Evolutionary conservation across 2,329 filamentous ascomycete genomes (phyloP).

Genomic region (Alternaria burnsii): DNA sequence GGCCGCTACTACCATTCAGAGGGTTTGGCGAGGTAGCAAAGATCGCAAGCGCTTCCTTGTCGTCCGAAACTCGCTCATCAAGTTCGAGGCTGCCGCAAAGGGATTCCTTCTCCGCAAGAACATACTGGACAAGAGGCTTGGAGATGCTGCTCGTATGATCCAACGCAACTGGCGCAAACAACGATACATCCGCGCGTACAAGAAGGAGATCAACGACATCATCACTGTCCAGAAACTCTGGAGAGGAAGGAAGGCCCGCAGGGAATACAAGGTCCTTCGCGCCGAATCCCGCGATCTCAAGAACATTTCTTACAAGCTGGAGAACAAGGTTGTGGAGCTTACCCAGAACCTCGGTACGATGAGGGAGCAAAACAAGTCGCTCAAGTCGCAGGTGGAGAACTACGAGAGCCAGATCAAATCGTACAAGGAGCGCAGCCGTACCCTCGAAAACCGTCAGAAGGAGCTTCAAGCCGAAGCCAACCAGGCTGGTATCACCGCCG

Average conservation of each 20-base stretch:
- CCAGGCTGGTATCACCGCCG: constrained; percentile 94
- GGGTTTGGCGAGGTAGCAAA: constrained; percentile 92
- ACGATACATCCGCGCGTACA: constrained; percentile 80
- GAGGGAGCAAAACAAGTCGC: constrained; percentile 92
- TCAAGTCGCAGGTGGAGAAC: constrained; percentile 88
- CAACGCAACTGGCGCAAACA: constrained; percentile 90
- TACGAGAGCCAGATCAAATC: constrained; percentile 97
- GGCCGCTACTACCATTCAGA: constrained; percentile 92
- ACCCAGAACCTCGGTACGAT: constrained; percentile 92
- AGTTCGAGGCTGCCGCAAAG: constrained; percentile 90
- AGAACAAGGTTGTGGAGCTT: constrained; percentile 99
- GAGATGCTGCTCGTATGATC: constrained; percentile 89
- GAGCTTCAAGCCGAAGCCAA: constrained; percentile 97
- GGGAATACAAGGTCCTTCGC: constrained; percentile 86
- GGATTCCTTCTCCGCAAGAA: constrained; percentile 89
- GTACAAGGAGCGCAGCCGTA: constrained; percentile 91
- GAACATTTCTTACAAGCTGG: constrained; percentile 98
- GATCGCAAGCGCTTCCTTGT: constrained; percentile 81
- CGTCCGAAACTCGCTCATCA: constrained; percentile 83
- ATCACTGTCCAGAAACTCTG: constrained; percentile 91
- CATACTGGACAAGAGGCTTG: constrained; percentile 91
- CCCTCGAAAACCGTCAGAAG: constrained; percentile 87
- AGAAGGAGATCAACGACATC: constrained; percentile 88
- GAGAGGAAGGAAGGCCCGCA: constrained; percentile 83
- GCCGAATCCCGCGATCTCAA: constrained; percentile 98